These are phyloP conservation scores for Diaporthe capsici DNA, from an alignment of 2,329 filamentous ascomycete genomes.

Conservation along the genomic window DNA sequence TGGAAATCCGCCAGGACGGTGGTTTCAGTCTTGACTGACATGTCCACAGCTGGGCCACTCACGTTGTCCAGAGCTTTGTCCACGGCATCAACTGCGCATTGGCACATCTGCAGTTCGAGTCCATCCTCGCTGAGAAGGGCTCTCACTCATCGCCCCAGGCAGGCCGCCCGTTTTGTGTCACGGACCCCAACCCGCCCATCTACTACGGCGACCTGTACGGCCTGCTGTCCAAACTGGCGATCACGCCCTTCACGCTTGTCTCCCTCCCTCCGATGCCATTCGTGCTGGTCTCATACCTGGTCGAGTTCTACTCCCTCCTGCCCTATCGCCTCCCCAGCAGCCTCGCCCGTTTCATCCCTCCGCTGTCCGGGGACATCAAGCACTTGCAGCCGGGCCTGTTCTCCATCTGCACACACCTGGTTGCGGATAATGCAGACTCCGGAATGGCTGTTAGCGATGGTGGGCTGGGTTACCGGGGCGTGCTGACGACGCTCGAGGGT, in stretches of 20 bases:
- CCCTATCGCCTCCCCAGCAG: constrained; percentile 47
- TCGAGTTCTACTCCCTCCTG: constrained; percentile 55
- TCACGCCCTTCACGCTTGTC: constrained; percentile 53
- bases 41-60: constrained; percentile 52
- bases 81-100: constrained; percentile 59
- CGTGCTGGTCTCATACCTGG: constrained; percentile 53
- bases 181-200: constrained; percentile 59
- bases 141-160: constrained; percentile 48
- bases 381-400: constrained; percentile 58
- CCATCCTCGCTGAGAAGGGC: constrained; percentile 50
- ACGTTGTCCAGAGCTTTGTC: constrained; percentile 57
- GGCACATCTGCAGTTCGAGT: constrained; percentile 58
- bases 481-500: constrained; percentile 57
- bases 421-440: constrained; percentile 52
- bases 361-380: constrained; percentile 51
- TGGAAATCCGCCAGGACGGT: neutral
- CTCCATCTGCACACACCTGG: constrained; percentile 57
- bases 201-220: constrained; percentile 54
- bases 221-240: constrained; percentile 51
- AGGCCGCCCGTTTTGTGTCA: constrained; percentile 57
- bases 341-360: constrained; percentile 49
- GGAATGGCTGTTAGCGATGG: constrained; percentile 52
- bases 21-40: constrained; percentile 14
- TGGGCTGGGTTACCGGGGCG: constrained; percentile 56
- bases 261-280: constrained; percentile 52